These are phyloP conservation scores for Fusarium nelsonii DNA, from an alignment of 2,329 filamentous ascomycete genomes.

Conservation along the genomic window DNA sequence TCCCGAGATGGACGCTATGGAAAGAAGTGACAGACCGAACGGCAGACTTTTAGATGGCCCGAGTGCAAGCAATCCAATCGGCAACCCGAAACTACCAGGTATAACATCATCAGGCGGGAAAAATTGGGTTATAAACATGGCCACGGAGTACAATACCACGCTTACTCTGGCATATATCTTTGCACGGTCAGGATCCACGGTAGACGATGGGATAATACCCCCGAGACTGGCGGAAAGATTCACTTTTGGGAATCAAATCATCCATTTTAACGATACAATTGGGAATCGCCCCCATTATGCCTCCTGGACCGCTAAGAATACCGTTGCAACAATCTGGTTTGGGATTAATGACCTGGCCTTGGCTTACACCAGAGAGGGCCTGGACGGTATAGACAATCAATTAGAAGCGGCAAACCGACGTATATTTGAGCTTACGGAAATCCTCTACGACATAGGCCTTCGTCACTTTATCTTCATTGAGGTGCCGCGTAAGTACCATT, in stretches of 20 bases:
- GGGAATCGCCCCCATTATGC: constrained; percentile 8
- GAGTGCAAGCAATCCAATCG: neutral
- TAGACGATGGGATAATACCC: constrained; percentile 1
- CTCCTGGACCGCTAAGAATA: neutral
- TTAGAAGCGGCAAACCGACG: neutral
- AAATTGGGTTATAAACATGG: constrained; percentile 5
- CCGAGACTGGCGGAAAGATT: neutral
- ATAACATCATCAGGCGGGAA: constrained; percentile 5
- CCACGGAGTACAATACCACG: constrained; percentile 1
- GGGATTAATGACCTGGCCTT: neutral
- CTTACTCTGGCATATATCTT: constrained; percentile 16
- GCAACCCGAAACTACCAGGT: neutral
- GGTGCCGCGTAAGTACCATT: neutral
- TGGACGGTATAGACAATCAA: neutral
- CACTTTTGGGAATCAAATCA: neutral
- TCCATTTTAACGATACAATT: neutral
- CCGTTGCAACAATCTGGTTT: constrained; percentile 9
- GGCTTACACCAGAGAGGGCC: neutral
- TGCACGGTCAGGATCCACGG: neutral
- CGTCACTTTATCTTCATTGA: constrained; percentile 9
- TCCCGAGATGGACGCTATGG: neutral
- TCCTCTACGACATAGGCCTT: neutral
- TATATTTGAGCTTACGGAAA: constrained; percentile 1
- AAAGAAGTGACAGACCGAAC: neutral
- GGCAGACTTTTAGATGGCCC: neutral